These are phyloP conservation scores for Epichloe sibirici DNA, from an alignment of 2,329 filamentous ascomycete genomes.

Conservation along the genomic window DNA sequence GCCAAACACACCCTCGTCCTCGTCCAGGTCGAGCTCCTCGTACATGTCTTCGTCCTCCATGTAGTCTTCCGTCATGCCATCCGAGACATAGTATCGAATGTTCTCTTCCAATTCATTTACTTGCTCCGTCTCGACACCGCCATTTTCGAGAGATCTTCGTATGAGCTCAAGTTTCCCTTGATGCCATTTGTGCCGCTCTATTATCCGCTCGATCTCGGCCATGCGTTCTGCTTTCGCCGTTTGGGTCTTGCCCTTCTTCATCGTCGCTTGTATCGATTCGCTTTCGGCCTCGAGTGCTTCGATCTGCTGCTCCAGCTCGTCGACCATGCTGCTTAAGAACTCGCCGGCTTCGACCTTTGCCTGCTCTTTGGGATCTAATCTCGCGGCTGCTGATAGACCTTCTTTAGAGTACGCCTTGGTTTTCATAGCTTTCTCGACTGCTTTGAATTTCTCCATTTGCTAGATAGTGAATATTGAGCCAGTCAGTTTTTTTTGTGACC, in stretches of 20 bases:
- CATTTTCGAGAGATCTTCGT: conserved; percentile 82
- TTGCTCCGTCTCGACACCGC: conserved; percentile 74
- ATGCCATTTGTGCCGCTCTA: conserved; percentile 95
- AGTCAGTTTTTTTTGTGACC: not conserved
- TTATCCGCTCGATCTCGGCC: conserved; percentile 69
- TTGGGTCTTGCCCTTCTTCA: conserved; percentile 94
- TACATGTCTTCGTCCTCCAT: conserved; percentile 92
- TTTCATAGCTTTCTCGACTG: conserved; percentile 99
- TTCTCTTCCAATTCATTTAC: conserved; percentile 82
- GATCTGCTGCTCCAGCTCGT: conserved; percentile 87
- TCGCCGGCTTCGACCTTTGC: conserved; percentile 82
- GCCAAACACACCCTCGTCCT: conserved; percentile 82
- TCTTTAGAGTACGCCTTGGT: conserved; percentile 99
- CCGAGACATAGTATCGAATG: conserved; percentile 90
- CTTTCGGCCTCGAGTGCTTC: conserved; percentile 85
- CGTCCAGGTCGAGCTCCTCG: conserved; percentile 83
- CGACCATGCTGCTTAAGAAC: conserved; percentile 76
- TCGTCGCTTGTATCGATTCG: conserved; percentile 71
- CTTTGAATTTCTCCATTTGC: conserved; percentile 99
- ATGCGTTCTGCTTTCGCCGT: conserved; percentile 73
- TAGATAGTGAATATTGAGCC: conserved; percentile 24
- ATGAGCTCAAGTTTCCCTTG: conserved; percentile 85
- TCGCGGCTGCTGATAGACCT: conserved; percentile 79
- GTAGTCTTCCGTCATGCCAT: conserved; percentile 79
- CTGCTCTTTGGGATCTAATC: conserved; percentile 94